These are phyloP conservation scores for Saturnispora zaruensis DNA, from an alignment of 805 yeast genomes.

Conservation along the genomic window DNA sequence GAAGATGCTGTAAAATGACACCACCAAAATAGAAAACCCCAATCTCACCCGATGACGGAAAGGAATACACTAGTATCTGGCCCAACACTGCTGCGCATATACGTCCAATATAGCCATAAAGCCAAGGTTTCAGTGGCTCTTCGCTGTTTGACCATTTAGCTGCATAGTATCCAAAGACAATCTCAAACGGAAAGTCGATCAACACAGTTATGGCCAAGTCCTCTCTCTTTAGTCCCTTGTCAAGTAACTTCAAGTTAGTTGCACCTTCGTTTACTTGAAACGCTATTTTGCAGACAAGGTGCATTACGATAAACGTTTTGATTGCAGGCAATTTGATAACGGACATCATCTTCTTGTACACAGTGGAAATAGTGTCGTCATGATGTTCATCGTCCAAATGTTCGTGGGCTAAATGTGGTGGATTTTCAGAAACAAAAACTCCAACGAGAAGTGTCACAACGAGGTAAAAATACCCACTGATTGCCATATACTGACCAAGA, in stretches of 20 bases:
- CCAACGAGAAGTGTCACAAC: conserved; percentile 55
- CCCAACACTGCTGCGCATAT: conserved; percentile 68
- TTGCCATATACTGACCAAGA: conserved; percentile 63
- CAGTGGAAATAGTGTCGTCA: conserved; percentile 24
- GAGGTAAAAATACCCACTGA: conserved; percentile 71
- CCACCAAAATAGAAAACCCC: conserved; percentile 49
- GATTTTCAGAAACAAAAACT: conserved; percentile 63
- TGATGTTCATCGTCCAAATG: background rate
- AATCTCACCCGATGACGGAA: conserved; percentile 51
- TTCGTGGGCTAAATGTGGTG: conserved; percentile 34
- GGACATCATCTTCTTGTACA: conserved; percentile 57
- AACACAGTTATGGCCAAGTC: conserved; percentile 88
- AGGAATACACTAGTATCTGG: conserved; percentile 58
- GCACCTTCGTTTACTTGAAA: conserved; percentile 96
- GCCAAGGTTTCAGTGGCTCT: conserved; percentile 80
- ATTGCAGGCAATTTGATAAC: conserved; percentile 66
- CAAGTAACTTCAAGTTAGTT: conserved; percentile 82
- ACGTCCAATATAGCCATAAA: conserved; percentile 78
- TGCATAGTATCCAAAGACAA: conserved; percentile 89
- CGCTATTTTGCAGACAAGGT: conserved; percentile 77
- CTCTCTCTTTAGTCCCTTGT: conserved; percentile 87
- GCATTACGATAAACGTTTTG: conserved; percentile 63
- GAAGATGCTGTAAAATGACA: conserved; percentile 73
- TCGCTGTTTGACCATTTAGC: conserved; percentile 88
- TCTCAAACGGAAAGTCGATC: conserved; percentile 93